These are phyloP conservation scores for Fusarium armeniacum DNA, from an alignment of 2,329 filamentous ascomycete species.

Conservation along the genomic window DNA sequence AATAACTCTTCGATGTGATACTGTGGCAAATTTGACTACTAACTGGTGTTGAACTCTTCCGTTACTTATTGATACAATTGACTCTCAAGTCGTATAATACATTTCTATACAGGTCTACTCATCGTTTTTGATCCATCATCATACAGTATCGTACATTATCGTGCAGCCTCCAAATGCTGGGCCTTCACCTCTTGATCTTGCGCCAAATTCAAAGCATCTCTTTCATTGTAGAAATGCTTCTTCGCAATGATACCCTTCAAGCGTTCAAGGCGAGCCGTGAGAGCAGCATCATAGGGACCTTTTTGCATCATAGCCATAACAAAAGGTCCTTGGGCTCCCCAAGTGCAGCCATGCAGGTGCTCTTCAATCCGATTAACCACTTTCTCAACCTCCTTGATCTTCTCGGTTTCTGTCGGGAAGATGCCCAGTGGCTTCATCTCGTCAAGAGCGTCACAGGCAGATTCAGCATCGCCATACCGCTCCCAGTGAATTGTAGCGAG, in stretches of 20 bases:
- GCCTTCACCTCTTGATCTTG: background rate
- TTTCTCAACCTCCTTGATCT: slow-evolving; percentile 32
- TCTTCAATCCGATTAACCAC: slow-evolving; percentile 52
- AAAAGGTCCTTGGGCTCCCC: slow-evolving; percentile 57
- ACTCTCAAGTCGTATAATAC: background rate
- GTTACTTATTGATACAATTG: background rate
- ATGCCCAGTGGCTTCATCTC: slow-evolving; percentile 77
- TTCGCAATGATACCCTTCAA: slow-evolving; percentile 18
- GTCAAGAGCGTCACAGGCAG: slow-evolving; percentile 68
- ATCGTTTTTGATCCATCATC: background rate
- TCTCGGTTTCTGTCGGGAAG: slow-evolving; percentile 66
- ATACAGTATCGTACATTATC: slow-evolving; percentile 4
- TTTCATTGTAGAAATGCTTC: slow-evolving; percentile 11
- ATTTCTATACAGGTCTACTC: slow-evolving; percentile 4
- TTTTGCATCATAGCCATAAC: slow-evolving; percentile 58
- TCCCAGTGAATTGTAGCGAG: slow-evolving; percentile 74
- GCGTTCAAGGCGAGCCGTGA: slow-evolving; percentile 45
- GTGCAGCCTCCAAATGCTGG: background rate
- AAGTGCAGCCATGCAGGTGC: slow-evolving; percentile 54
- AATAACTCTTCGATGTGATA: too few species aligned
- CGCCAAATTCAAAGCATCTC: background rate
- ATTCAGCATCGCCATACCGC: slow-evolving; percentile 69
- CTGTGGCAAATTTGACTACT: too few species aligned
- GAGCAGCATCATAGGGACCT: slow-evolving; percentile 53
- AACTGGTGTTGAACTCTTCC: background rate